phyloP scores from a whole-genome alignment of 176 grass and related monocot species.

The Cenchrus purpureus region DNA sequence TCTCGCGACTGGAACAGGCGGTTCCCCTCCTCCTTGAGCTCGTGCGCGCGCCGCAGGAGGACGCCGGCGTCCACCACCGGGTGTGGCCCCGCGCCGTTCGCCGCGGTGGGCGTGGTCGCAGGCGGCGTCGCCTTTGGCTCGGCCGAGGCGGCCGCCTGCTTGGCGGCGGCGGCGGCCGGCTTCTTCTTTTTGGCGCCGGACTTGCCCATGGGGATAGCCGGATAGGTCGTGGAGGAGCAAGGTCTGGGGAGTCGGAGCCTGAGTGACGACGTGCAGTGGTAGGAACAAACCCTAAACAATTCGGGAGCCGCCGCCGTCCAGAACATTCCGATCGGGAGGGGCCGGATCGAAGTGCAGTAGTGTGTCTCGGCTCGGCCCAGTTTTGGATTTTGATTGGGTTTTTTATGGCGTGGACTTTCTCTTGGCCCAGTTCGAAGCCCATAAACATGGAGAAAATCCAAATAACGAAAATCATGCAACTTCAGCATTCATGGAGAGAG shows the following conservation, averaged over 20 bases:
- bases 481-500: too few species aligned
- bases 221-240: conserved; percentile 25
- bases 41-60: conserved; percentile 79
- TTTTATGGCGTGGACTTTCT: too few species aligned
- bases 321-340: not conserved
- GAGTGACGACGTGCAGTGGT: not conserved
- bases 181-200: conserved; percentile 93
- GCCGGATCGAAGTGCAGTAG: not conserved
- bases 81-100: conserved; percentile 30
- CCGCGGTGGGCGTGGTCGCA: not conserved
- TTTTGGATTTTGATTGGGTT: too few species aligned
- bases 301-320: not conserved
- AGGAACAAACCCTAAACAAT: conserved; percentile 2
- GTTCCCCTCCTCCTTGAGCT: conserved; percentile 96
- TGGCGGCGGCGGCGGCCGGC: conserved; percentile 36
- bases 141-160: conserved; percentile 1
- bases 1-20: conserved; percentile 90
- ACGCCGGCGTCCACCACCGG: conserved; percentile 51
- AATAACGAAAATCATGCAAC: too few species aligned
- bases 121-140: conserved; percentile 18
- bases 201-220: conserved; percentile 69
- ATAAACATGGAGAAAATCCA: too few species aligned
- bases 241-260: not conserved
- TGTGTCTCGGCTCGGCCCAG: too few species aligned
- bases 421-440: too few species aligned